A percentile compares a stretch with the other conserved stretches of the same genome.
These are phyloP conservation scores for Ogataea glucozyma DNA, from an alignment of 805 yeast species.

Conservation along the genomic window DNA sequence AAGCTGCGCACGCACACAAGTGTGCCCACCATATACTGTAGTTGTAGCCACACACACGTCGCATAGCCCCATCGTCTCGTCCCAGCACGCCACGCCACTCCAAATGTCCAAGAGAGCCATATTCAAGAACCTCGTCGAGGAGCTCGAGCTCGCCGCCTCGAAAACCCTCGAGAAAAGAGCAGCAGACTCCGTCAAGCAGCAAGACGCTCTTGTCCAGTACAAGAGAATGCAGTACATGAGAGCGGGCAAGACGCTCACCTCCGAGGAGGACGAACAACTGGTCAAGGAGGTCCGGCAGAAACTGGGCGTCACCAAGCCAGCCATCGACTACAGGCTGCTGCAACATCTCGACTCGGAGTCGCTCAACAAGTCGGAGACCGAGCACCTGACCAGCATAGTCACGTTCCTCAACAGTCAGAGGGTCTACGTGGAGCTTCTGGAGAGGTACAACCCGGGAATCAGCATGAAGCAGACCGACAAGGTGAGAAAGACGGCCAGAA, in stretches of 20 bases:
- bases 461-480: constrained; percentile 76
- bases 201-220: constrained; percentile 48
- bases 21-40: too few species aligned
- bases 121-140: constrained; percentile 38
- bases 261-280: constrained; percentile 36
- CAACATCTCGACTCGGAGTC: constrained; percentile 31
- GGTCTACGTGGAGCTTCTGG: constrained; percentile 73
- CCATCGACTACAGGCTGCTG: constrained; percentile 28
- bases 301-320: constrained; percentile 30
- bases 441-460: constrained; percentile 84
- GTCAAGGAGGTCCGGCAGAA: constrained; percentile 38
- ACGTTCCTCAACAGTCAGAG: constrained; percentile 71
- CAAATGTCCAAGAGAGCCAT: constrained; percentile 28
- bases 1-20: too few species aligned
- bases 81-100: not conserved
- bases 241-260: constrained; percentile 37
- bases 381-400: constrained; percentile 58
- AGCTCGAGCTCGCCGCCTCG: constrained; percentile 40
- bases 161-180: constrained; percentile 40
- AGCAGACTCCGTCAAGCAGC: constrained; percentile 43
- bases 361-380: constrained; percentile 24
- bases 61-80: not conserved
- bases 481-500: constrained; percentile 75
- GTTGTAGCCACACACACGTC: too few species aligned
- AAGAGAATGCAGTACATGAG: constrained; percentile 47